Evolutionary conservation across 164 flowering plant species (phyloP).

Genomic region (Aristolochia californica): DNA sequence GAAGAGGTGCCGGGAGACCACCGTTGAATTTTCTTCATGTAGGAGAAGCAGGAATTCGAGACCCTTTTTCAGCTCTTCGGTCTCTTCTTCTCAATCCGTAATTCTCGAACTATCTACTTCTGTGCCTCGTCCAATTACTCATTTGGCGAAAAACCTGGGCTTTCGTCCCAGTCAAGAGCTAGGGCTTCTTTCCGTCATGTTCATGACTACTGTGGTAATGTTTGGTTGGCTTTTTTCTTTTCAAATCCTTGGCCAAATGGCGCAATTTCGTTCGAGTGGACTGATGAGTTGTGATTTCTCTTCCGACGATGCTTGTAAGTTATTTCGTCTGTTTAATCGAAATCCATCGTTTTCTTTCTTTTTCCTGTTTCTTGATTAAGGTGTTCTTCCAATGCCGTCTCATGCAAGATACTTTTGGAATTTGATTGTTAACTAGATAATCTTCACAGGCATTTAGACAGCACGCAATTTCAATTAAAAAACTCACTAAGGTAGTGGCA

Average conservation of each 20-base stretch:
- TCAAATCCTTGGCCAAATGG: neutral
- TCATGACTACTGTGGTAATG: conserved; percentile 17
- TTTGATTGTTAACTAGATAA: neutral
- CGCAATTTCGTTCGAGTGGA: no score
- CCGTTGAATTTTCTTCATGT: no score
- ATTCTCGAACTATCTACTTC: neutral
- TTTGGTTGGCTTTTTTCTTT: neutral
- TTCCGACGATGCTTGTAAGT: conserved; percentile 20
- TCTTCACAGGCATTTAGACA: conserved; percentile 16
- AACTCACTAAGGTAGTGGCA: conserved; percentile 18
- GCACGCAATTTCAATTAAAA: conserved; percentile 15
- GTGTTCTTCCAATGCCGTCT: no score
- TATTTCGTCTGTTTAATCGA: neutral
- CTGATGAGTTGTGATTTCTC: conserved; percentile 16
- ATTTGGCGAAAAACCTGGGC: conserved; percentile 7
- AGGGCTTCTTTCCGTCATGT: conserved; percentile 16
- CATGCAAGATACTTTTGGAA: neutral
- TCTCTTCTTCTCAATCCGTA: no score
- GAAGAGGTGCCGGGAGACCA: no score
- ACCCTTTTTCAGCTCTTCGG: no score
- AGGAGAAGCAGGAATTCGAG: no score
- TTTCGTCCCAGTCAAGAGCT: conserved; percentile 13
- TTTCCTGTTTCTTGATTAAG: no score
- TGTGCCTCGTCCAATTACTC: conserved; percentile 1
- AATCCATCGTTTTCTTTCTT: neutral